Conservation (phyloP, 108 stramenopile species). For the Fistulifera solaris region DNA sequence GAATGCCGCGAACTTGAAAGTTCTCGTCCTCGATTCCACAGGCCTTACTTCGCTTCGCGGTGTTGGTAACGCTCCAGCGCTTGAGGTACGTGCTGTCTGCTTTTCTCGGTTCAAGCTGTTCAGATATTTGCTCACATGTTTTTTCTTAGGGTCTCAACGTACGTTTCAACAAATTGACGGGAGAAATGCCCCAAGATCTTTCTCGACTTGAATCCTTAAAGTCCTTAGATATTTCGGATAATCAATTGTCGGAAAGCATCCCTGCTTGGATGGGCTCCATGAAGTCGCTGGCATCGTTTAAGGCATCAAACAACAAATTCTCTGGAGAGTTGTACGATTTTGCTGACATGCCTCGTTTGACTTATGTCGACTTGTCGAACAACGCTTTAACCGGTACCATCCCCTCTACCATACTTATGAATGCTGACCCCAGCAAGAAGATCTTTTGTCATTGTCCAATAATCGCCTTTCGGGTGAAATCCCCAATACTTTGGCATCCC, state of each 20-base stretch:
- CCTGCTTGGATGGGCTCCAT: neutral
- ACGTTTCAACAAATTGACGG: neutral
- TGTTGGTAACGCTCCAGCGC: neutral
- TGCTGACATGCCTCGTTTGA: neutral
- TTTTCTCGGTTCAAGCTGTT: no score
- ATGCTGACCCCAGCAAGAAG: neutral
- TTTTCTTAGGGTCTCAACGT: no score
- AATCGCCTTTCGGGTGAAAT: neutral
- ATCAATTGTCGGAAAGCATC: neutral
- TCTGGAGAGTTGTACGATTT: neutral
- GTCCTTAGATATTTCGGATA: neutral
- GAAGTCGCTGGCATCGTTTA: neutral
- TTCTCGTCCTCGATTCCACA: conserved; percentile 7
- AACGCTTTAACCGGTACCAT: neutral
- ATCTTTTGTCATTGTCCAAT: neutral
- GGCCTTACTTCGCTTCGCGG: conserved; percentile 1
- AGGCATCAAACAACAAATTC: neutral
- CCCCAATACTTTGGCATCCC: no score
- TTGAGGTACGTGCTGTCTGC: neutral
- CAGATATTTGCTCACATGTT: no score
- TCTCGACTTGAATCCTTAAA: neutral
- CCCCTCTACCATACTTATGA: neutral
- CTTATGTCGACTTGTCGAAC: neutral
- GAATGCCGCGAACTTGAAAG: conserved; percentile 23
- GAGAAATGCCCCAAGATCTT: neutral